phyloP scores from a whole-genome alignment of 768 basidiomycete species.

The Rhodosporidiobolus odoratus region DNA sequence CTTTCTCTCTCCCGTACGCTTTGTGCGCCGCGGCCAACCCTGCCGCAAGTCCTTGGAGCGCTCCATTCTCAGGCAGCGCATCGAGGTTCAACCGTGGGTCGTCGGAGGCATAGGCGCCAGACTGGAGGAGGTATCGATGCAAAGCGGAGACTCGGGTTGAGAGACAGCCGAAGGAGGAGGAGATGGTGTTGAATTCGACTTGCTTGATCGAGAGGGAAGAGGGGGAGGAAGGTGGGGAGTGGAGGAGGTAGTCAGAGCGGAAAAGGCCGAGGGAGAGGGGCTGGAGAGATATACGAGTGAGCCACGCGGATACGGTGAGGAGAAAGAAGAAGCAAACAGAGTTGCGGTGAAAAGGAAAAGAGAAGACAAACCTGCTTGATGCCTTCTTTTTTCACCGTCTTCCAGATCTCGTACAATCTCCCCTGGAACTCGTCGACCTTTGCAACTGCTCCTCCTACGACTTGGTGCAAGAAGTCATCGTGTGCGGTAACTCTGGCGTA shows the following conservation, averaged over 20 bases:
- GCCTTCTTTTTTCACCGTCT: constrained; percentile 62
- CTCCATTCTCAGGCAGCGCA: constrained; percentile 69
- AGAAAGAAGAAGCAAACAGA: too few species aligned
- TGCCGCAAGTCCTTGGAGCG: constrained; percentile 61
- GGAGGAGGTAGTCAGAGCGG: constrained; percentile 88
- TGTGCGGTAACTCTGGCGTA: constrained; percentile 81
- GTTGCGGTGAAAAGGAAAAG: background rate
- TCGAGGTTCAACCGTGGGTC: constrained; percentile 48
- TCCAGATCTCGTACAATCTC: constrained; percentile 81
- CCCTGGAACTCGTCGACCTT: constrained; percentile 82
- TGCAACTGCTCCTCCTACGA: constrained; percentile 78
- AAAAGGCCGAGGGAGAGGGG: constrained; percentile 81
- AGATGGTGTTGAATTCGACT: constrained; percentile 97
- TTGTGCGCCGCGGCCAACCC: constrained; percentile 76
- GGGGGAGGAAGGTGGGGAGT: constrained; percentile 49
- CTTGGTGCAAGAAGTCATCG: constrained; percentile 67
- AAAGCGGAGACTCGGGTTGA: constrained; percentile 63
- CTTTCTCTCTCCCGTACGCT: constrained; percentile 55
- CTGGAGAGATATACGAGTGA: constrained; percentile 49
- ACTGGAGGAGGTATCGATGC: constrained; percentile 65
- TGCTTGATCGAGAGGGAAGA: constrained; percentile 62
- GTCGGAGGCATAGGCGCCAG: constrained; percentile 59
- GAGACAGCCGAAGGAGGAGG: constrained; percentile 78
- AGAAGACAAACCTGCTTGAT: constrained; percentile 52
- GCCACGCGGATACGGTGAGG: too few species aligned